phyloP scores from a whole-genome alignment of 2,329 filamentous ascomycete species.

The Kalmusia sp. region DNA sequence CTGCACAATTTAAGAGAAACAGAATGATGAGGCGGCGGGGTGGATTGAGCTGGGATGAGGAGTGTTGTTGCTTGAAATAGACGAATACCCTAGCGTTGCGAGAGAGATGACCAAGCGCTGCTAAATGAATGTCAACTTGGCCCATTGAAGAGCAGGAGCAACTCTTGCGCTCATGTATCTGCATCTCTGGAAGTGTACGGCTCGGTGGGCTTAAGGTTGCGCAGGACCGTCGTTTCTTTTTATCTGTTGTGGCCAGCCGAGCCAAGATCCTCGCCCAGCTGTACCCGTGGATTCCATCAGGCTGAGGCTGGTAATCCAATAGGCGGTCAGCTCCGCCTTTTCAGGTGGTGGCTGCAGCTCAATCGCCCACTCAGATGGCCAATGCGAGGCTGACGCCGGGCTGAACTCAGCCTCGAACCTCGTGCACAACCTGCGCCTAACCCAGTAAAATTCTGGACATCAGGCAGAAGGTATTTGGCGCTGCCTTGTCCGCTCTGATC shows the following conservation, averaged over 20 bases:
- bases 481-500: constrained; percentile 38
- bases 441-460: constrained; percentile 42
- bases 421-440: constrained; percentile 38
- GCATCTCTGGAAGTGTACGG: constrained; percentile 3
- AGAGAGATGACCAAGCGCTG: constrained; percentile 33
- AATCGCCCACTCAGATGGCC: constrained; percentile 45
- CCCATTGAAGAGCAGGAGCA: neutral
- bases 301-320: constrained; percentile 42
- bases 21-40: constrained; percentile 13
- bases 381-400: constrained; percentile 48
- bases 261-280: constrained; percentile 10
- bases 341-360: constrained; percentile 45
- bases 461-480: constrained; percentile 45
- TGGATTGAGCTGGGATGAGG: constrained; percentile 1
- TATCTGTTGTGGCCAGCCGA: constrained; percentile 19
- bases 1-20: constrained; percentile 7
- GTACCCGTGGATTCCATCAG: constrained; percentile 26
- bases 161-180: constrained; percentile 9
- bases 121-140: neutral
- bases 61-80: constrained; percentile 14
- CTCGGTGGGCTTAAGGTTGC: neutral
- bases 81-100: constrained; percentile 18
- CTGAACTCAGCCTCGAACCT: constrained; percentile 48
- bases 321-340: constrained; percentile 41
- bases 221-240: constrained; percentile 40